Evolutionary conservation across 2,329 filamentous ascomycete species (phyloP).

Genomic region (Kalaharituber pfeilii): DNA sequence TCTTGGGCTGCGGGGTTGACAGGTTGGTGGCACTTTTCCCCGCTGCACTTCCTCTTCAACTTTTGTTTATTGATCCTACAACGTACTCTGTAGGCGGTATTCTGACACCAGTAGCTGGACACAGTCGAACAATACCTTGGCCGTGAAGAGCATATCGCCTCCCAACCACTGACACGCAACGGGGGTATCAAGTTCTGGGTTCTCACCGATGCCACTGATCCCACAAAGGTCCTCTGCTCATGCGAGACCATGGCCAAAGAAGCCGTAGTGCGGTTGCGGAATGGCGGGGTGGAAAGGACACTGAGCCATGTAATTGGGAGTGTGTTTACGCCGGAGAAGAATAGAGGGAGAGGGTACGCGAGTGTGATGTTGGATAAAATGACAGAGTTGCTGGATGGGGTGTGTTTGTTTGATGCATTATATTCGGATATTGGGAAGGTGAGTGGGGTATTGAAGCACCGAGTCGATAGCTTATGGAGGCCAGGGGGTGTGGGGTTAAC

Average conservation of each 20-base stretch:
- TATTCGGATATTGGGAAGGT: slow-evolving; percentile 21
- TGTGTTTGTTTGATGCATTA: slow-evolving; percentile 13
- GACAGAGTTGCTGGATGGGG: slow-evolving; percentile 7
- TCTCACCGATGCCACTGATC: slow-evolving; percentile 34
- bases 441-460: no score
- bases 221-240: slow-evolving; percentile 6
- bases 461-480: no score
- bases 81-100: no score
- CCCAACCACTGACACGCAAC: slow-evolving; percentile 39
- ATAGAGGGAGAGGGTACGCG: slow-evolving; percentile 14
- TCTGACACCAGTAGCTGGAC: neutral
- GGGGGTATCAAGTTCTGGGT: slow-evolving; percentile 47
- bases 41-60: neutral
- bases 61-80: neutral
- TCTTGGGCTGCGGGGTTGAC: neutral
- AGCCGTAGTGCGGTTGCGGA: neutral
- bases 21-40: neutral
- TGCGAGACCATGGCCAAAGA: neutral
- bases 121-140: neutral
- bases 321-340: slow-evolving; percentile 14
- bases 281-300: neutral
- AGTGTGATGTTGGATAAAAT: slow-evolving; percentile 13
- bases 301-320: slow-evolving; percentile 12
- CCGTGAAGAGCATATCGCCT: slow-evolving; percentile 41
- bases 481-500: neutral